Percentiles rank a stretch among this genome's conserved stretches.
Evolutionary conservation across 768 basidiomycete genomes (phyloP).

Genomic region (Terana coerulea): DNA sequence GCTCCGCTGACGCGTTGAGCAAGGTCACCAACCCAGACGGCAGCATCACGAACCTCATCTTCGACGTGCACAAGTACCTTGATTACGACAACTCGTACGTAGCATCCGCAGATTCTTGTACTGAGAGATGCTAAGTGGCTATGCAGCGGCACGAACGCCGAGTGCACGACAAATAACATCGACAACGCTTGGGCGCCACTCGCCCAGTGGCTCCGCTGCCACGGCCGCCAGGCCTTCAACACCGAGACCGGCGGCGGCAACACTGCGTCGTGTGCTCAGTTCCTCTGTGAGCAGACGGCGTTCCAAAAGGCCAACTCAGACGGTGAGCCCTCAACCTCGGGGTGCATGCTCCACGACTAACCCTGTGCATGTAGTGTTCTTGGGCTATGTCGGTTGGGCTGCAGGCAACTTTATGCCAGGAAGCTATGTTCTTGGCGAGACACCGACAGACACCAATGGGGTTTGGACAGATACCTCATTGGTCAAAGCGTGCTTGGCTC

Average conservation of each 20-base stretch:
- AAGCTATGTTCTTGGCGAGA: conserved; percentile 34
- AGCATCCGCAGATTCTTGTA: background rate
- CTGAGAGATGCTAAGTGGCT: background rate
- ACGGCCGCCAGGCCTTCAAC: conserved; percentile 52
- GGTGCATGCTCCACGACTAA: conserved; percentile 7
- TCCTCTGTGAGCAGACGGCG: conserved; percentile 42
- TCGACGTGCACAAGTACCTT: conserved; percentile 64
- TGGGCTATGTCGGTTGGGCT: conserved; percentile 58
- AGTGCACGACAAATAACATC: conserved; percentile 55
- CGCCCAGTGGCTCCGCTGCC: conserved; percentile 44
- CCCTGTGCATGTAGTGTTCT: conserved; percentile 31
- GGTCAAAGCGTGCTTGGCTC: conserved; percentile 21
- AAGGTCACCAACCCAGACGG: conserved; percentile 45
- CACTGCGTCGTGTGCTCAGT: conserved; percentile 40
- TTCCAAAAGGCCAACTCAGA: conserved; percentile 47
- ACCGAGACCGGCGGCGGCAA: conserved; percentile 62
- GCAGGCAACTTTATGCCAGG: conserved; percentile 44
- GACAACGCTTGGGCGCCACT: conserved; percentile 42
- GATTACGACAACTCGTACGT: conserved; percentile 45
- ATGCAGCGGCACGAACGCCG: conserved; percentile 35
- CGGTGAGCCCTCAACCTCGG: conserved; percentile 27
- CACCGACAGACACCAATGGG: conserved; percentile 25
- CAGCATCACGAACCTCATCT: conserved; percentile 41
- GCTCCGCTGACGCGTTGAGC: conserved; percentile 45
- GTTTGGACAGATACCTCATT: conserved; percentile 39